Base-by-base conservation (phyloP, 331 rosid genomes). In the Pyracantha coccinea region DNA sequence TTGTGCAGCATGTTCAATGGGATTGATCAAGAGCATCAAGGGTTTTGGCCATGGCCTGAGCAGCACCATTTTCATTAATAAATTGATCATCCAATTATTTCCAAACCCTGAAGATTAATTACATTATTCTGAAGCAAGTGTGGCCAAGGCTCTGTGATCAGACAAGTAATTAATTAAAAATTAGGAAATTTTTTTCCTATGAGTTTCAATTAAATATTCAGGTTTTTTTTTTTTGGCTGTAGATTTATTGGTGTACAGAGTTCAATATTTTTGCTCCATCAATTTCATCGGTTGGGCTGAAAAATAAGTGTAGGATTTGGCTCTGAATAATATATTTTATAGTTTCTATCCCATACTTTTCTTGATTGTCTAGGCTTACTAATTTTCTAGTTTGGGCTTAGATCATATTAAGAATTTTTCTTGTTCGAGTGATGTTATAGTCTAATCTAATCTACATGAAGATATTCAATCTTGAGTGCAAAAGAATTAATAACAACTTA, bases 41-140 rank as follows among this genome's bases (percentile, higher is more conserved):
- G 85, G 79, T 88, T 80, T 68, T 93, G 97, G 97, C 88, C 92
- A 35, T 93, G 98, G 97, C 88, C 97, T 25, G 90, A 92, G 73
- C 91, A 87, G 67, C 85, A 80, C 33, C 88, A 92, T 59, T 81
- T 81, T 60, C 78, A 71, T 38, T 81, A 69, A 81, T 16, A 21
- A 15, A 20, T 19, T 77, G 55, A 16, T 50, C 55, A 16, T 50
- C 20, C 55, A 50, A 16, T 50, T 50, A 50, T 15, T 50, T 50
- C 69, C 66, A 63, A 50, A 41, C 72, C 63, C 78, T 21, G 55
- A 50, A 50, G 55, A 50, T 16, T 16, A 50, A 50, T 23, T 24
- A 58, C 28, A 24, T 23, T 23, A 58, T 58, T 58, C 63, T 58
- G 8, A 23, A 58, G 63, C 63, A 58, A 21, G 54, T 72, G 33